These are phyloP conservation scores for Lactarius hatsudake DNA, from an alignment of 768 basidiomycete genomes.

Conservation along the genomic window DNA sequence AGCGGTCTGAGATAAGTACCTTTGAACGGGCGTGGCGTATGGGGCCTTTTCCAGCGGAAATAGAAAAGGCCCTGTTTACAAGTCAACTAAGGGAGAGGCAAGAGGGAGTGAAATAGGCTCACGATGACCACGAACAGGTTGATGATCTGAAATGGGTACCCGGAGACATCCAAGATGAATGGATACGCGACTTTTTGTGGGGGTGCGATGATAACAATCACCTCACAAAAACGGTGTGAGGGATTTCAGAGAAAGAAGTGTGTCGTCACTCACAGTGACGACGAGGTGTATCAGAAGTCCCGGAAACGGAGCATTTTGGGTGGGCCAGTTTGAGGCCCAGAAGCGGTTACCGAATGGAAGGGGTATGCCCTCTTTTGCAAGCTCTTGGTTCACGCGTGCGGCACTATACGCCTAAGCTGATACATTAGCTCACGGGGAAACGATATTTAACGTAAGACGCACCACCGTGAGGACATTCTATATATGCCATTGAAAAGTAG, in stretches of 20 bases:
- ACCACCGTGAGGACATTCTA: slow-evolving; percentile 23
- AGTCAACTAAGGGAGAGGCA: background rate
- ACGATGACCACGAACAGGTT: slow-evolving; percentile 56
- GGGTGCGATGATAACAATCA: slow-evolving; percentile 54
- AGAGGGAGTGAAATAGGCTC: slow-evolving; percentile 22
- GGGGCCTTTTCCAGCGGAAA: slow-evolving; percentile 50
- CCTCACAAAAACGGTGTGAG: slow-evolving; percentile 29
- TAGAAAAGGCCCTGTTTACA: slow-evolving; percentile 50
- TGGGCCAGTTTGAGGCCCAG: slow-evolving; percentile 64
- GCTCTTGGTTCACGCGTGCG: slow-evolving; percentile 55
- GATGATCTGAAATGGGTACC: slow-evolving; percentile 54
- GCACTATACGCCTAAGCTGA: slow-evolving; percentile 47
- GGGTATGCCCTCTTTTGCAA: slow-evolving; percentile 62
- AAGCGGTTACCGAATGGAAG: slow-evolving; percentile 56
- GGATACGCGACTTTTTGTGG: slow-evolving; percentile 54
- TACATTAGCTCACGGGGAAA: background rate
- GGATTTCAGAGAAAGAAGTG: background rate
- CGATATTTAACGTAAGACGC: background rate
- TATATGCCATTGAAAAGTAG: background rate
- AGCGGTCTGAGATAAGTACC: slow-evolving; percentile 1
- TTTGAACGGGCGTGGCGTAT: slow-evolving; percentile 52
- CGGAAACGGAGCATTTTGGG: slow-evolving; percentile 53
- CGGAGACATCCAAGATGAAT: slow-evolving; percentile 57
- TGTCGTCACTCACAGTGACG: slow-evolving; percentile 40
- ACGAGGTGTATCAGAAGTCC: slow-evolving; percentile 56